Percentiles rank a stretch among this genome's conserved stretches.
Conservation (phyloP, 805 yeast species). For the Suhomyces tanzawaensis region DNA sequence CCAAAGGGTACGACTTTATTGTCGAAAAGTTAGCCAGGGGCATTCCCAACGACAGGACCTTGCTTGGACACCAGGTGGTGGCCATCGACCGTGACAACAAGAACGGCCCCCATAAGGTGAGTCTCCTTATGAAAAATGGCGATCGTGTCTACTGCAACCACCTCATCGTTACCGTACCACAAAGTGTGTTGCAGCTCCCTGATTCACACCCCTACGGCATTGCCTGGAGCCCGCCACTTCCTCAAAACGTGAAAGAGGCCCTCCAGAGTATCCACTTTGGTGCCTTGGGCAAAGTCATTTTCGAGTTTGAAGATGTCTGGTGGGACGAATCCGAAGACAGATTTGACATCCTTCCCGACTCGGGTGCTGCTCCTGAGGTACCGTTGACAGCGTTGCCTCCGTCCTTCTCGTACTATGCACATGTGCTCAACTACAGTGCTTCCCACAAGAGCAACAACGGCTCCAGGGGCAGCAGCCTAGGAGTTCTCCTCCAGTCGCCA, state of each 20-base stretch:
- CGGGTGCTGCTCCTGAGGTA: background rate
- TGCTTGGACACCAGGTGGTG: conserved; percentile 42
- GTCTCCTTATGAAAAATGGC: conserved; percentile 35
- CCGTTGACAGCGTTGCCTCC: conserved; percentile 26
- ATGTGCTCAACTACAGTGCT: conserved; percentile 58
- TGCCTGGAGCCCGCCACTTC: conserved; percentile 55
- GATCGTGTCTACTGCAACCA: conserved; percentile 45
- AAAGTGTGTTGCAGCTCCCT: conserved; percentile 56
- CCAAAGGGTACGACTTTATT: conserved; percentile 56
- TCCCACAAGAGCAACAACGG: conserved; percentile 20
- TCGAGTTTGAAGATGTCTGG: conserved; percentile 41
- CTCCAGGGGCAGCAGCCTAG: conserved; percentile 49
- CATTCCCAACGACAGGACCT: conserved; percentile 40
- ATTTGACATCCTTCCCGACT: conserved; percentile 42
- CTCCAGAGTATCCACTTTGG: conserved; percentile 32
- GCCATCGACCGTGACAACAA: conserved; percentile 15
- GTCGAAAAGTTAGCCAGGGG: conserved; percentile 38
- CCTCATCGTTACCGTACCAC: conserved; percentile 73
- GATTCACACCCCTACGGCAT: conserved; percentile 44
- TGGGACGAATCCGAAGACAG: conserved; percentile 46
- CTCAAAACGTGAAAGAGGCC: conserved; percentile 35
- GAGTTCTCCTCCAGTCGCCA: conserved; percentile 71
- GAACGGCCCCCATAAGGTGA: conserved; percentile 15
- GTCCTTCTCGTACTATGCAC: conserved; percentile 59
- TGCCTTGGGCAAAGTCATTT: conserved; percentile 41